phyloP scores from a whole-genome alignment of 768 basidiomycete species.

The Rhodotorula kratochvilovae region DNA sequence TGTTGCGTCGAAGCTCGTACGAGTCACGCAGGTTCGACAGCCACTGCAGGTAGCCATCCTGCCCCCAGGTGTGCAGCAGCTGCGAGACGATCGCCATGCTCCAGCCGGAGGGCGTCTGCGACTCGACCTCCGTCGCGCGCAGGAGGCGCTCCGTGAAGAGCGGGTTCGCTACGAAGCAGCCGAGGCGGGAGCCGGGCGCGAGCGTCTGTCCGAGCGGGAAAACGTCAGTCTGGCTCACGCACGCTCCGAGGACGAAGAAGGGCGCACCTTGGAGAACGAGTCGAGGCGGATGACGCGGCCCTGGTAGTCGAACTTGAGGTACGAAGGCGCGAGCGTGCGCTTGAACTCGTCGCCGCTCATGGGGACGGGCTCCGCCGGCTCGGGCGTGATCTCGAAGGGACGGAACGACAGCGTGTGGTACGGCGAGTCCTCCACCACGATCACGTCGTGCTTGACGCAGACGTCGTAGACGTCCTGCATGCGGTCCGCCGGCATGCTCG shows the following conservation, averaged over 20 bases:
- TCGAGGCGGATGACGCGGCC: constrained; percentile 79
- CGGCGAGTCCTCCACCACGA: constrained; percentile 71
- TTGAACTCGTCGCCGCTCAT: constrained; percentile 48
- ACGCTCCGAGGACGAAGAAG: too few species aligned
- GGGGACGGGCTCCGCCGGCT: not conserved
- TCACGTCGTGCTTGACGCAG: constrained; percentile 71
- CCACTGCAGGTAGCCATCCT: constrained; percentile 71
- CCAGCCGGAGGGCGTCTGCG: constrained; percentile 70
- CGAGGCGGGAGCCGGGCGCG: constrained; percentile 69
- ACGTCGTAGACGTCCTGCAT: constrained; percentile 75
- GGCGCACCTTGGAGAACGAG: constrained; percentile 57
- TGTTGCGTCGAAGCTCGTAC: constrained; percentile 60
- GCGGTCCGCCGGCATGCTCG: constrained; percentile 59
- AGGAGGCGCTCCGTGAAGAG: constrained; percentile 70
- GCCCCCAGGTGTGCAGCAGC: constrained; percentile 60
- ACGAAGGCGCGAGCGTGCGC: constrained; percentile 41
- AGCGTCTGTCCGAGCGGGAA: constrained; percentile 55
- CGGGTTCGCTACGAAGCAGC: constrained; percentile 73
- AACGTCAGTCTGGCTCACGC: too few species aligned
- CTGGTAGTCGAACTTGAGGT: constrained; percentile 63
- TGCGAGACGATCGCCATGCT: constrained; percentile 57
- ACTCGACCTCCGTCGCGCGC: constrained; percentile 63
- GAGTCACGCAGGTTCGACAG: constrained; percentile 58
- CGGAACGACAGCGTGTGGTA: constrained; percentile 3
- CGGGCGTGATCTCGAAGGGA: not conserved